phyloP scores from a whole-genome alignment of 371 early-diverging fungal genomes.

The Apophysomyces trapeziformis region DNA sequence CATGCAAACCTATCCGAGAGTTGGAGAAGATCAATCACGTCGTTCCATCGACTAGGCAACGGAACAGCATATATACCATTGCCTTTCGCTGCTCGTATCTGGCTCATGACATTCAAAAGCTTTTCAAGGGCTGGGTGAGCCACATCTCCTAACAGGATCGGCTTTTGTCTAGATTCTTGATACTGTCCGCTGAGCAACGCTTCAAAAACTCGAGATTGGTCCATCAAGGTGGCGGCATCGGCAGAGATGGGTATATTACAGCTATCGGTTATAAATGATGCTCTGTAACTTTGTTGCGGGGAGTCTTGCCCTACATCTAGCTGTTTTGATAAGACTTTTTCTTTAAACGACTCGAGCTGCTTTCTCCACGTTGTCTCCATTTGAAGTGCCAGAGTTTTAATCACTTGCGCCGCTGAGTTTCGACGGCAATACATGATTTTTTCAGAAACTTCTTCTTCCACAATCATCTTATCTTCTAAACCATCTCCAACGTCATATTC shows the following conservation, averaged over 20 bases:
- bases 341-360: background rate
- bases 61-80: background rate
- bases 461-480: background rate
- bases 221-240: conserved; percentile 18
- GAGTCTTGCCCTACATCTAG: background rate
- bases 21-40: conserved; percentile 29
- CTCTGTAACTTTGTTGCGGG: background rate
- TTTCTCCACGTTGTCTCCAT: conserved; percentile 5
- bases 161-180: conserved; percentile 20
- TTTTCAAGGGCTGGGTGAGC: conserved; percentile 5
- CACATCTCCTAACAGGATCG: conserved; percentile 35
- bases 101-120: conserved; percentile 1
- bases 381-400: conserved; percentile 26
- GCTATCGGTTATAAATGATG: conserved; percentile 29
- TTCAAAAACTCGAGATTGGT: conserved; percentile 32
- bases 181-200: conserved; percentile 32
- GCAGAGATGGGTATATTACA: conserved; percentile 10
- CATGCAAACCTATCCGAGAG: conserved; percentile 37
- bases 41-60: conserved; percentile 21
- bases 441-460: background rate
- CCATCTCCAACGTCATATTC: conserved; percentile 16
- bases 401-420: conserved; percentile 38
- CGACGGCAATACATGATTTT: conserved; percentile 23
- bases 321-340: background rate
- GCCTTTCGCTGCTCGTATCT: background rate